phyloP scores from a whole-genome alignment of 2,329 filamentous ascomycete species.

The Claviceps sp. region DNA sequence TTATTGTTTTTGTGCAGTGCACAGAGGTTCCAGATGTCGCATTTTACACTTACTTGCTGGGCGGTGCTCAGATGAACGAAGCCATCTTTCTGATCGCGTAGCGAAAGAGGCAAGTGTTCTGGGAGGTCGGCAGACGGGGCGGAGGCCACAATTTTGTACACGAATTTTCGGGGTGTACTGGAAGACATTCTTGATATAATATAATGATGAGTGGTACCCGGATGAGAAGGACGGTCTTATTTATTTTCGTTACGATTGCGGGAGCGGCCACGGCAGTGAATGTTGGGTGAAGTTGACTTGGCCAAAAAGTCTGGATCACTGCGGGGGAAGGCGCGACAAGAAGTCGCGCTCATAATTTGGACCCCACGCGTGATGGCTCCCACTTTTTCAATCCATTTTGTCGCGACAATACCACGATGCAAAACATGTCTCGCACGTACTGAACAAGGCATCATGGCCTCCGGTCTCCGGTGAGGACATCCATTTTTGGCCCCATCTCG shows the following conservation, averaged over 20 bases:
- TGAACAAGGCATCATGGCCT: background rate
- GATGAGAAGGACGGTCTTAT: background rate
- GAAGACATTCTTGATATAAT: conserved; percentile 1
- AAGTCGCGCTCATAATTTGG: background rate
- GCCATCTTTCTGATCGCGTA: conserved; percentile 45
- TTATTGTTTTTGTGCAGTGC: background rate
- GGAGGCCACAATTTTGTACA: conserved; percentile 48
- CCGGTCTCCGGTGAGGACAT: background rate
- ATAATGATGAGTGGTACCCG: too few species aligned
- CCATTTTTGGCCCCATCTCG: too few species aligned
- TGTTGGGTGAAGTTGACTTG: background rate
- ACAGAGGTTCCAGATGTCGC: background rate
- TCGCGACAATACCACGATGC: background rate
- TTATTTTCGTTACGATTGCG: background rate
- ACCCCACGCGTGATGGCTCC: background rate
- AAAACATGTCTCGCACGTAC: background rate
- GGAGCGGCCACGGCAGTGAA: background rate
- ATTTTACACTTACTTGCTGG: conserved; percentile 29
- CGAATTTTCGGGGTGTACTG: conserved; percentile 22
- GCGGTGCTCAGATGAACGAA: conserved; percentile 49
- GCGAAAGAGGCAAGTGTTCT: conserved; percentile 39
- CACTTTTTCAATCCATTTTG: background rate
- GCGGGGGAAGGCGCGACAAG: background rate
- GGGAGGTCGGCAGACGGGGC: conserved; percentile 41
- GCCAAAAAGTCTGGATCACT: background rate